These are phyloP conservation scores for Gaertneriomyces sp. DNA, from an alignment of 192 early-diverging fungal genomes.

Conservation along the genomic window DNA sequence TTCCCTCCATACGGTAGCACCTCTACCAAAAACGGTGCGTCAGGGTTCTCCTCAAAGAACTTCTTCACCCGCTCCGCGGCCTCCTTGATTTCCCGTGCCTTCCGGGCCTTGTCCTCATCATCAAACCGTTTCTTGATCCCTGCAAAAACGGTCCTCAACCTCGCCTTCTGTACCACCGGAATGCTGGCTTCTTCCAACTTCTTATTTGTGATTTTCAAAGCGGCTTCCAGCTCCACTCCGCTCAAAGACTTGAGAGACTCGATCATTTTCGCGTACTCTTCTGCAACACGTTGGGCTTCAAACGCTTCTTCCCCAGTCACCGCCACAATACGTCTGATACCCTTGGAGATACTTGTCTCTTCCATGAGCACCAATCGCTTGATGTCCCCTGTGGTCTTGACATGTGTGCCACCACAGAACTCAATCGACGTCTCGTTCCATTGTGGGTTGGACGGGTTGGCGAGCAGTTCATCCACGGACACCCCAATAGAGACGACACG, in stretches of 20 bases:
- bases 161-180: constrained; percentile 73
- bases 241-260: constrained; percentile 53
- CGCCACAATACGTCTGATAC: constrained; percentile 90
- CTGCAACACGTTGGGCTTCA: constrained; percentile 61
- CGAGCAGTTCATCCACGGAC: constrained; percentile 80
- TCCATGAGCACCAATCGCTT: constrained; percentile 83
- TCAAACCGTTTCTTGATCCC: constrained; percentile 77
- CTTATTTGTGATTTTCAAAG: constrained; percentile 62
- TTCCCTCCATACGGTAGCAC: constrained; percentile 71
- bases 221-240: constrained; percentile 57
- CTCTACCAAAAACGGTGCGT: constrained; percentile 54
- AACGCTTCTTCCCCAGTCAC: constrained; percentile 91
- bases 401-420: constrained; percentile 98
- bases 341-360: constrained; percentile 91
- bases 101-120: constrained; percentile 85
- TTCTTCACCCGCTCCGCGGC: constrained; percentile 71
- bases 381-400: constrained; percentile 83
- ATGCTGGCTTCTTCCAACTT: constrained; percentile 76
- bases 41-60: constrained; percentile 65
- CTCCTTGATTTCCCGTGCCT: constrained; percentile 81
- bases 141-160: constrained; percentile 67
- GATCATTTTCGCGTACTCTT: constrained; percentile 67
- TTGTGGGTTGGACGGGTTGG: constrained; percentile 69
- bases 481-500: constrained; percentile 92
- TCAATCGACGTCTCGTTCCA: constrained; percentile 88